phyloP scores from a whole-genome alignment of 345 rosid species.

The Hibiscus trionum region DNA sequence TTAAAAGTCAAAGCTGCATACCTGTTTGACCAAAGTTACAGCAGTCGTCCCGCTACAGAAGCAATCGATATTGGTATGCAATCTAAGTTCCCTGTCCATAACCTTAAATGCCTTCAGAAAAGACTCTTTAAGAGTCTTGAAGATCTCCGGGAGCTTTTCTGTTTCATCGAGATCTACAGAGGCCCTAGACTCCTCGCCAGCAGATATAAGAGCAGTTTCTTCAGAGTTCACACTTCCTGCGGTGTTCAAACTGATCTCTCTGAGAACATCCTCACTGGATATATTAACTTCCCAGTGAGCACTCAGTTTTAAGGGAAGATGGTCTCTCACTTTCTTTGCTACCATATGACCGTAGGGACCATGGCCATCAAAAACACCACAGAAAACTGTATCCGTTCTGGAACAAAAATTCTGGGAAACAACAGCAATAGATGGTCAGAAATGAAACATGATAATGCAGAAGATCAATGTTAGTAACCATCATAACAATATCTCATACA shows the following conservation, averaged over 20 bases:
- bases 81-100: constrained; percentile 87
- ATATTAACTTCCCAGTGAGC: constrained; percentile 66
- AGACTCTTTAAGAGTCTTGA: constrained; percentile 60
- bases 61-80: constrained; percentile 68
- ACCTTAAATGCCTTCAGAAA: constrained; percentile 87
- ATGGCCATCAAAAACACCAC: constrained; percentile 99
- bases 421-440: constrained; percentile 4
- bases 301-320: constrained; percentile 76
- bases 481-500: background rate
- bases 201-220: constrained; percentile 49
- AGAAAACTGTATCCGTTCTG: constrained; percentile 72
- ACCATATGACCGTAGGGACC: constrained; percentile 98
- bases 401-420: constrained; percentile 68
- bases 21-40: constrained; percentile 90
- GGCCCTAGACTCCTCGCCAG: constrained; percentile 58
- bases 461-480: background rate
- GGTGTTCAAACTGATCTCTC: constrained; percentile 42
- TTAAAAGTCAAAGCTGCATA: constrained; percentile 17
- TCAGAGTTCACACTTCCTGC: constrained; percentile 44
- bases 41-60: constrained; percentile 98
- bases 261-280: constrained; percentile 41
- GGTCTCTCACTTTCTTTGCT: constrained; percentile 90
- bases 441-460: background rate
- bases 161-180: constrained; percentile 40
- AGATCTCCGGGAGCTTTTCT: constrained; percentile 46